Percentiles rank a stretch among this genome's conserved stretches.
phyloP scores from a whole-genome alignment of 75 land plant species.

The Sequoia sempervirens region DNA sequence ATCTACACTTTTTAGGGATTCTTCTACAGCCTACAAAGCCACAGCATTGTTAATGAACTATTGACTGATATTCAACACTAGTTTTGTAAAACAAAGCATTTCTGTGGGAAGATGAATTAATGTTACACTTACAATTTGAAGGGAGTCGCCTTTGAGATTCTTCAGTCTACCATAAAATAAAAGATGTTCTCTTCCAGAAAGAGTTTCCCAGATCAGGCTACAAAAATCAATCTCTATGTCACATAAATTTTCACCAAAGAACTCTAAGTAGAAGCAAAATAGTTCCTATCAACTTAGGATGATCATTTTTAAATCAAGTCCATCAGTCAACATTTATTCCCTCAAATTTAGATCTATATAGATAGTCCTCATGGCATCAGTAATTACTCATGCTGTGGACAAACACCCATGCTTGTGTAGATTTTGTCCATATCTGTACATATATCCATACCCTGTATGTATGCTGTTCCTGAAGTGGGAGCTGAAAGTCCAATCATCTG shows the following conservation, averaged over 20 bases:
- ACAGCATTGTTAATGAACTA: neutral
- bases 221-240: neutral
- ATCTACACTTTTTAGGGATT: constrained; percentile 79
- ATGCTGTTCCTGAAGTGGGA: constrained; percentile 81
- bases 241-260: neutral
- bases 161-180: constrained; percentile 92
- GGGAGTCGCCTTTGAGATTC: constrained; percentile 69
- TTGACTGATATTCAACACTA: neutral
- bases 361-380: neutral
- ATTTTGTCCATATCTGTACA: constrained; percentile 64
- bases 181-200: constrained; percentile 93
- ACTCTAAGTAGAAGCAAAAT: neutral
- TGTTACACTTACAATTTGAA: constrained; percentile 48
- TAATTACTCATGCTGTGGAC: constrained; percentile 99
- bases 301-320: neutral
- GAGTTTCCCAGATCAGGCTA: constrained; percentile 83
- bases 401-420: constrained; percentile 91
- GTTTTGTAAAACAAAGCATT: neutral
- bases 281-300: neutral
- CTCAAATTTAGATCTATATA: neutral
- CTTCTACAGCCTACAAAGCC: constrained; percentile 83
- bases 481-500: constrained; percentile 91
- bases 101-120: neutral
- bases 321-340: neutral
- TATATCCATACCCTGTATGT: constrained; percentile 75